Evolutionary conservation across 768 basidiomycete species (phyloP).

Genomic region (Mycena polygramma): DNA sequence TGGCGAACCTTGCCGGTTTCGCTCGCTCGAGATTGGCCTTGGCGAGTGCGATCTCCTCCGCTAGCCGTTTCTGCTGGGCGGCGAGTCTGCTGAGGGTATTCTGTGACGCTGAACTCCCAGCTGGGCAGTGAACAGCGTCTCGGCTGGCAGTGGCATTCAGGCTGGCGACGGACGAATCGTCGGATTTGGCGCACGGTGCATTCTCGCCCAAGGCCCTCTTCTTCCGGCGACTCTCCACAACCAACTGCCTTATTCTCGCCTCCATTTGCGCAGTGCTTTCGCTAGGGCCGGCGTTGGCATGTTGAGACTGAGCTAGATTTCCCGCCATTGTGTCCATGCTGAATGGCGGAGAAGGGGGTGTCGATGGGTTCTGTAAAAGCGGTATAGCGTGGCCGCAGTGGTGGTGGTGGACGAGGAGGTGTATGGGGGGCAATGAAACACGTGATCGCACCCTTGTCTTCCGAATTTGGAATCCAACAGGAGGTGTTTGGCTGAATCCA

Average conservation of each 20-base stretch:
- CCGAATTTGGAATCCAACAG: not conserved
- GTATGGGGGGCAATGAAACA: not conserved
- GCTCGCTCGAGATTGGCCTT: constrained; percentile 4
- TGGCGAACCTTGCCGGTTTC: constrained; percentile 17
- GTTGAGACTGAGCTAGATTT: not conserved
- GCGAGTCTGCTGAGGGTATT: not conserved
- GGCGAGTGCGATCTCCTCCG: constrained; percentile 13
- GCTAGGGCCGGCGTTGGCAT: not conserved
- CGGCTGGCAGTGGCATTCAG: not conserved
- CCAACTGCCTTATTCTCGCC: constrained; percentile 16
- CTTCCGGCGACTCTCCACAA: constrained; percentile 27
- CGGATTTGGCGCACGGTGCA: not conserved
- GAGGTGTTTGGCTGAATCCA: constrained; percentile 27
- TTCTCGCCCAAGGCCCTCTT: constrained; percentile 10
- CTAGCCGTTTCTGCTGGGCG: constrained; percentile 8
- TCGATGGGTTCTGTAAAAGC: not conserved
- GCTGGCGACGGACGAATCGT: not conserved
- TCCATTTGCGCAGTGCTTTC: constrained; percentile 11
- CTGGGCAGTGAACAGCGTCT: not conserved
- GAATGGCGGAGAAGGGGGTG: not conserved
- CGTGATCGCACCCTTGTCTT: not conserved
- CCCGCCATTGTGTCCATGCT: not conserved
- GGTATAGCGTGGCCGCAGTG: not conserved
- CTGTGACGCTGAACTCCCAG: not conserved
- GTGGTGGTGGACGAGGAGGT: not conserved